phyloP scores from a whole-genome alignment of 192 early-diverging fungal species.

The Backusella macrospora region DNA sequence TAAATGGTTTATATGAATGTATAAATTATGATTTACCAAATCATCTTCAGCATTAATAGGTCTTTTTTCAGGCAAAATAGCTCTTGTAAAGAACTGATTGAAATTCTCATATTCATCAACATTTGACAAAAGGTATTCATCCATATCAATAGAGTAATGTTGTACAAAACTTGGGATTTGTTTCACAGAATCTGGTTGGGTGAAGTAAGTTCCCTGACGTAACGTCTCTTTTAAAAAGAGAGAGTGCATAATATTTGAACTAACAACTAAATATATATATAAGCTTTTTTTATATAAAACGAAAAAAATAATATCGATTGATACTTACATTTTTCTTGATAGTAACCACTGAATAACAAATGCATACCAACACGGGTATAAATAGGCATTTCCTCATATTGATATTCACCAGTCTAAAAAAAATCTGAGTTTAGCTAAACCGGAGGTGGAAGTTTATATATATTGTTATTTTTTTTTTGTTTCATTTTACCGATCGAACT shows the following conservation, averaged over 20 bases:
- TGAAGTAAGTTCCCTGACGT: slow-evolving; percentile 33
- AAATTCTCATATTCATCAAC: slow-evolving; percentile 58
- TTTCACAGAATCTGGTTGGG: slow-evolving; percentile 30
- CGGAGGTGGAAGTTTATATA: too few relatives aligned
- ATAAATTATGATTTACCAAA: slow-evolving; percentile 23
- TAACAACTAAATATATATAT: slow-evolving; percentile 21
- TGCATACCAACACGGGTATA: slow-evolving; percentile 58
- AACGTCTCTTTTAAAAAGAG: slow-evolving; percentile 37
- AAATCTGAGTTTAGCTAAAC: too few relatives aligned
- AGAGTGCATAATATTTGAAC: slow-evolving; percentile 23
- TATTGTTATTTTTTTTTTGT: neutral
- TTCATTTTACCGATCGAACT: slow-evolving; percentile 36
- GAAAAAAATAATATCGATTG: too few relatives aligned
- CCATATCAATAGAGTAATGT: slow-evolving; percentile 67
- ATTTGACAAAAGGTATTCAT: slow-evolving; percentile 58
- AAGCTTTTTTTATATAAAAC: neutral
- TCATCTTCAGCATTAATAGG: slow-evolving; percentile 43
- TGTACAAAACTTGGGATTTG: slow-evolving; percentile 70
- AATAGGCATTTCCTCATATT: slow-evolving; percentile 58
- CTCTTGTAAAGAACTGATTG: slow-evolving; percentile 78
- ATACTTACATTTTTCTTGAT: slow-evolving; percentile 41
- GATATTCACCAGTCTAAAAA: slow-evolving; percentile 45
- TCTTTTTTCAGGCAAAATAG: slow-evolving; percentile 63
- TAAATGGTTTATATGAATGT: neutral
- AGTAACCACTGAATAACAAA: slow-evolving; percentile 47